Base-by-base conservation (phyloP, 1,139 yeast species). In the Ogataea hybrid region DNA sequence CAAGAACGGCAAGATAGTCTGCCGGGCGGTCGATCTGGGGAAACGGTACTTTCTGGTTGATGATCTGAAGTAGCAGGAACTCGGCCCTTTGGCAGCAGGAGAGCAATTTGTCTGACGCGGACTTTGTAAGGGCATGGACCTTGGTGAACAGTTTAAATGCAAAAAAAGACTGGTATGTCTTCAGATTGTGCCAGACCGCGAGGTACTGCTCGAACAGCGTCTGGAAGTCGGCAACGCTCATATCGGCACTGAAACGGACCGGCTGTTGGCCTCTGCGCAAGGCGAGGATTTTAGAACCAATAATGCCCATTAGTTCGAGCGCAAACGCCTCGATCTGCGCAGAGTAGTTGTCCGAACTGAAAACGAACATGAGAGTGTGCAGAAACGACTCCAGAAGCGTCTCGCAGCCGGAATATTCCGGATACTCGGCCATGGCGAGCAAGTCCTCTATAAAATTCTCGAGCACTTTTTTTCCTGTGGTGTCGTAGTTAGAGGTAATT, bases 361-460 rank as follows among this genome's bases (percentile, higher is more conserved):
- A 57, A 0, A 67, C 57, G n/a, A 52, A 53, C 34, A 79, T 53
- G 15, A 78, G 54, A 4, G 70, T 63, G 37, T 64, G 67, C 45
- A 73, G 62, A 3, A 81, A 47, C 0, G 77, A 64, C 3, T 61
- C 58, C 6, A 81, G 58, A 15, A 82, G 48, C 0, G 68, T 50
- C 43, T 78, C 85, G 0, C 81, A 68, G 0, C 77, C 76, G 0
- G 86, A 70, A 77, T 83, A 84, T 43, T 79, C 82, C 0, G 88
- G 85, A 12, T 59, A 61, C 3, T 65, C 58, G 2, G 82, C 53
- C 41, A 83, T 62, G 0, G 55, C n/a, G n/a, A n/a, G n/a, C n/a
- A 85, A 62, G 53, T 86, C 95, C 31, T 74, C 76, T 2, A 81
- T 52, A 23, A 82, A 65, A 11, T 70, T 52, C 29, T 81, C 84